Conservation (phyloP, 2,329 filamentous ascomycete genomes). For the Trichoderma breve region DNA sequence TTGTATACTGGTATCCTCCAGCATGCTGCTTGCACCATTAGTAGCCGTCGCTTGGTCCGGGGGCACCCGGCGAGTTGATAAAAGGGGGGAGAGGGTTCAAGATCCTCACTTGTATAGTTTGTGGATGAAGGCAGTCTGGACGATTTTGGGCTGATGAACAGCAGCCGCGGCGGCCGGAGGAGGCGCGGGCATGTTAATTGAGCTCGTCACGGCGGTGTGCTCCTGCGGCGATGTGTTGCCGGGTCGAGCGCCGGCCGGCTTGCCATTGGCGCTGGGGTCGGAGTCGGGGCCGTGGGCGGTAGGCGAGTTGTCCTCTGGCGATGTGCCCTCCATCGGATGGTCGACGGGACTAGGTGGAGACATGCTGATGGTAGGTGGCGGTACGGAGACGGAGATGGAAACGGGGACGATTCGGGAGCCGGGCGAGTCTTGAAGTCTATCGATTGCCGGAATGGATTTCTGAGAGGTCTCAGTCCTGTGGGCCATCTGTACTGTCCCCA, state of each 20-base stretch:
- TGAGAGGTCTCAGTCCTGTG: slow-evolving; percentile 51
- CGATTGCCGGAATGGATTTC: slow-evolving; percentile 41
- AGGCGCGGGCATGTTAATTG: slow-evolving; percentile 50
- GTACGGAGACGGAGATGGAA: slow-evolving; percentile 35
- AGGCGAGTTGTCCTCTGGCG: slow-evolving; percentile 47
- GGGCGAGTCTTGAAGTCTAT: slow-evolving; percentile 45
- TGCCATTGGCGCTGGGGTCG: slow-evolving; percentile 42
- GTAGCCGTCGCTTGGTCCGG: background rate
- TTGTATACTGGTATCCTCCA: slow-evolving; percentile 89
- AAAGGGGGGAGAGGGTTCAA: background rate
- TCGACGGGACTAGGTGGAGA: slow-evolving; percentile 57
- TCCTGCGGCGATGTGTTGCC: slow-evolving; percentile 42
- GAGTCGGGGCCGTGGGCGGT: slow-evolving; percentile 47
- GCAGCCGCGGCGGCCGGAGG: slow-evolving; percentile 63
- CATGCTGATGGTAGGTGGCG: slow-evolving; percentile 55
- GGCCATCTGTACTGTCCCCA: slow-evolving; percentile 49
- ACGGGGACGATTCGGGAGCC: slow-evolving; percentile 57
- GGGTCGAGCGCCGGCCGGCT: slow-evolving; percentile 34
- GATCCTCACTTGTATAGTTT: slow-evolving; percentile 89
- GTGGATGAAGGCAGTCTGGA: slow-evolving; percentile 98
- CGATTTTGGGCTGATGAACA: slow-evolving; percentile 92
- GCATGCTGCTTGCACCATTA: slow-evolving; percentile 52
- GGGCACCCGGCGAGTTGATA: background rate
- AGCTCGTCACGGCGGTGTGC: slow-evolving; percentile 29
- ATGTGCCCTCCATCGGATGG: slow-evolving; percentile 62